Conservation (phyloP, 2,329 filamentous ascomycete species). For the Malbranchea cinnamomea region DNA sequence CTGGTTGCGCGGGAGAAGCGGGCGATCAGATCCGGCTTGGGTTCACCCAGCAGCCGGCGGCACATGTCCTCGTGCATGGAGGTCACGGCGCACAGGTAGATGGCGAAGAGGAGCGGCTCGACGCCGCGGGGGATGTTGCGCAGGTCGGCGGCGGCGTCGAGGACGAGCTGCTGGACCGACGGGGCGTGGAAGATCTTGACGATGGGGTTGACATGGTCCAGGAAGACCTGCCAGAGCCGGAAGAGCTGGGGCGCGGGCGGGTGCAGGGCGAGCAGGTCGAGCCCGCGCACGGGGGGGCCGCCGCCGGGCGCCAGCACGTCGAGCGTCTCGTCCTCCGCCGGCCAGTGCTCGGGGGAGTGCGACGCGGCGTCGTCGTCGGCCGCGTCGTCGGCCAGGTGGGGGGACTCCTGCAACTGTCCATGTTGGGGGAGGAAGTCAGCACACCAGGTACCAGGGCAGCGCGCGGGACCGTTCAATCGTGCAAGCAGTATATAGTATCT, state of each 20-base stretch:
- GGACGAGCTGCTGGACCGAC: slow-evolving; percentile 49
- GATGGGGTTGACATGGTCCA: slow-evolving; percentile 59
- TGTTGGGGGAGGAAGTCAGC: slow-evolving; percentile 25
- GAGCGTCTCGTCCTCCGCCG: too few species aligned
- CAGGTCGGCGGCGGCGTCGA: slow-evolving; percentile 39
- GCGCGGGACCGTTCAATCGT: slow-evolving; percentile 54
- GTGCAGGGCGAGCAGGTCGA: slow-evolving; percentile 10
- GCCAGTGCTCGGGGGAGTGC: too few species aligned
- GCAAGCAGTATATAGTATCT: slow-evolving; percentile 58
- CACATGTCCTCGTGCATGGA: slow-evolving; percentile 44
- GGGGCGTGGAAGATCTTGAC: slow-evolving; percentile 58
- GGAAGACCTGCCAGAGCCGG: slow-evolving; percentile 58
- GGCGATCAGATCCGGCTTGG: slow-evolving; percentile 24
- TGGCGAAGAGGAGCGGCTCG: slow-evolving; percentile 40
- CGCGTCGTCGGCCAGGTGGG: too few species aligned
- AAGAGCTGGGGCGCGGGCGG: slow-evolving; percentile 34
- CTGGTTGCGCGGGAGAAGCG: slow-evolving; percentile 33
- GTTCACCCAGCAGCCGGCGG: slow-evolving; percentile 20
- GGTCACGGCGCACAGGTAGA: slow-evolving; percentile 47
- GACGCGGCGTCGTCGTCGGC: too few species aligned
- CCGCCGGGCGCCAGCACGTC: slow-evolving; percentile 2
- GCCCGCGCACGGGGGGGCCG: slow-evolving; percentile 1
- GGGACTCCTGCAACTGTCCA: too few species aligned
- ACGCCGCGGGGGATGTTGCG: slow-evolving; percentile 32
- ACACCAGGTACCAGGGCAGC: slow-evolving; percentile 52